Base-by-base conservation (phyloP, 2,329 filamentous ascomycete species). In the Mariannaea sp. region DNA sequence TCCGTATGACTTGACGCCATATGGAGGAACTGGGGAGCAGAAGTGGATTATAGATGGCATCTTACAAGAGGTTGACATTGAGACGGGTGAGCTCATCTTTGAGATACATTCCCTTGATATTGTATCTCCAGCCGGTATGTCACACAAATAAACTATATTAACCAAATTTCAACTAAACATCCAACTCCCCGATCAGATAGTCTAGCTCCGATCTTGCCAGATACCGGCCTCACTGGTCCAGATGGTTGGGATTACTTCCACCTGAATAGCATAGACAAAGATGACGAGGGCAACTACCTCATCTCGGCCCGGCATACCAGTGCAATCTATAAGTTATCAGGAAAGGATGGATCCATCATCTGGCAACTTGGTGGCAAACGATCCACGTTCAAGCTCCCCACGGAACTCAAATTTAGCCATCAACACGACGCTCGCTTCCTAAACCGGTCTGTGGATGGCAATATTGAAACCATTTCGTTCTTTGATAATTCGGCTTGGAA, bases 331-430 rank as follows among this genome's bases (percentile, higher is more conserved):
- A 61, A 59, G 39, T 47, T 61, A 58, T 75, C 78, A 51, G 71
- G 73, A 4, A 71, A 70, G 7, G 74, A 74, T 7, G 80, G 80
- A 17, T 69, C 70, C n/a, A 71, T 82, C 20, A 68, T 81, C 30
- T 84, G 81, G 81, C 75, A 74, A 16, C 70, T 84, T 8, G 77
- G 78, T 9, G 80, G 80, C 8, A 78, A 74, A 16, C 39, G 41
- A n/a, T 62, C 60, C 5, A 66, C 66, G 41, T 77, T 69, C 38
- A 63, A 66, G 26, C 59, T 69, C 6, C 67, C 61, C 2, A 52
- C 69, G 4, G 70, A 71, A 2, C 65, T 70, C 4, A 65, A 73
- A 17, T 79, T 78, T 53, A 75, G 74, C 2, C 81, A 74, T 60
- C 80, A 83, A 60, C 80, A 83, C 57, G 74, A 83, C 58, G 79